Base-by-base conservation (phyloP, 1,284 basidiomycete species). In the Rhodotorula sp. region DNA sequence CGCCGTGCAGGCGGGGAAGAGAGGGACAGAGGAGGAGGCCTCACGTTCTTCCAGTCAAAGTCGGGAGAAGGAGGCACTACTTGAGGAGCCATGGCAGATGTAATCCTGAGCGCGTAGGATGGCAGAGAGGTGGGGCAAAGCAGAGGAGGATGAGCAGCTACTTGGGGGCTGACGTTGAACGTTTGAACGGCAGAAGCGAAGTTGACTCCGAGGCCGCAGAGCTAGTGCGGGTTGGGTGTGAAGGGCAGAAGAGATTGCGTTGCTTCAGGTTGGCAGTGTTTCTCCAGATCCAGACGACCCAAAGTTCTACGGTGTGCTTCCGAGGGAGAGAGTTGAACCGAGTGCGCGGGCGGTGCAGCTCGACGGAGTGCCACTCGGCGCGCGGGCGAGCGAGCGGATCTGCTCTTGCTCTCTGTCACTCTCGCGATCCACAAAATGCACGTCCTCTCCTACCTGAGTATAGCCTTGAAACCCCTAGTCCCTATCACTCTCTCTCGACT, bases 41-140 rank as follows among this genome's bases (percentile, higher is more conserved):
- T 24, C 22, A 68, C 69, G 60, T 75, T 76, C 57, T 66, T 55
- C 77, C 76, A 77, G 68, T 76, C 72, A 46, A 77, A 72, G 20
- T 42, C 42, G 6, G 67, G 20, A 15, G 60, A 62, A 10, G 73
- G 73, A 24, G 67, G 64, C 10, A 75, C 67, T 44, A 73, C 68
- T 6, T 67, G 60, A 1, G 73, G 73, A 29, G 63, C 62, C 65
- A 70, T 70, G n/a, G 7, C 18, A 20, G 12, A 6, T 22, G 4
- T 14, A 18, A 17, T 54, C 29, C 6, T 6, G 12, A 12, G 14
- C 17, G 7, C 26, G 53, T 17, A n/a, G n/a, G 53, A 54, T 7
- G 3, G 26, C 17, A 54, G 53, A 29, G 26, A 26, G 51, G 17
- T 29, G 53, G 26, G 18, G 48, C 20, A 42, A 49, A 24, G 20